phyloP scores from a whole-genome alignment of 2,329 filamentous ascomycete species.

The Penicillium sp. region DNA sequence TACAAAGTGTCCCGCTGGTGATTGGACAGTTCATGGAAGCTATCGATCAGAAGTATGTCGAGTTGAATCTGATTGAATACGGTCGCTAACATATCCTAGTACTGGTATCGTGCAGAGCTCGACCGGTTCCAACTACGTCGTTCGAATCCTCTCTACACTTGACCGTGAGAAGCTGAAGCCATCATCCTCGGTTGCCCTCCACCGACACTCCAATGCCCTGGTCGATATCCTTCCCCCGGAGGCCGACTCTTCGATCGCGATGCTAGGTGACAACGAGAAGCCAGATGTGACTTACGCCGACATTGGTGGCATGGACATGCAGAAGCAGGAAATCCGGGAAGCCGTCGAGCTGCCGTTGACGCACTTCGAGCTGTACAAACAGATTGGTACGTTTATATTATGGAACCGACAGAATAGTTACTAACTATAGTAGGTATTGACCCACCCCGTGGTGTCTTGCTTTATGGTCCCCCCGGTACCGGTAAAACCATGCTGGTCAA shows the following conservation, averaged over 20 bases:
- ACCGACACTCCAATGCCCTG: conserved; percentile 96
- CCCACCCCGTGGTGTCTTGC: conserved; percentile 89
- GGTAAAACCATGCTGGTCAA: conserved; percentile 98
- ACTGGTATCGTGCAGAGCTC: conserved; percentile 98
- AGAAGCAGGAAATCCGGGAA: conserved; percentile 98
- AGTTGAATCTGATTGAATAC: background rate
- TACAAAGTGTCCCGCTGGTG: conserved; percentile 95
- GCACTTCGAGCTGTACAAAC: conserved; percentile 97
- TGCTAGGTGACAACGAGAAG: conserved; percentile 96
- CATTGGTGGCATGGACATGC: conserved; percentile 97
- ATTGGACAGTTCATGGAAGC: conserved; percentile 99
- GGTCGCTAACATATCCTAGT: conserved; percentile 47
- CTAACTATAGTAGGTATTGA: conserved; percentile 66
- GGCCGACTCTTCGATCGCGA: conserved; percentile 97
- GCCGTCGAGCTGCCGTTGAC: conserved; percentile 95
- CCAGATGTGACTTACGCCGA: conserved; percentile 97
- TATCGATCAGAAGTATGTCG: conserved; percentile 87
- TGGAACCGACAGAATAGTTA: background rate
- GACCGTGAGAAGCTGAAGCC: conserved; percentile 98
- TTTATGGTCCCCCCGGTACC: conserved; percentile 94
- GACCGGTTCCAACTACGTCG: conserved; percentile 97
- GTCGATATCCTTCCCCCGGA: conserved; percentile 99
- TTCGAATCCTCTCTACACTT: conserved; percentile 95
- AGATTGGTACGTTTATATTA: conserved; percentile 67
- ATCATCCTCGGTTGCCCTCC: conserved; percentile 93